Evolutionary conservation across 345 rosid species (phyloP), one percentile per base, ranked within the genome.

Genomic region (Lenwebbia sp.): DNA sequence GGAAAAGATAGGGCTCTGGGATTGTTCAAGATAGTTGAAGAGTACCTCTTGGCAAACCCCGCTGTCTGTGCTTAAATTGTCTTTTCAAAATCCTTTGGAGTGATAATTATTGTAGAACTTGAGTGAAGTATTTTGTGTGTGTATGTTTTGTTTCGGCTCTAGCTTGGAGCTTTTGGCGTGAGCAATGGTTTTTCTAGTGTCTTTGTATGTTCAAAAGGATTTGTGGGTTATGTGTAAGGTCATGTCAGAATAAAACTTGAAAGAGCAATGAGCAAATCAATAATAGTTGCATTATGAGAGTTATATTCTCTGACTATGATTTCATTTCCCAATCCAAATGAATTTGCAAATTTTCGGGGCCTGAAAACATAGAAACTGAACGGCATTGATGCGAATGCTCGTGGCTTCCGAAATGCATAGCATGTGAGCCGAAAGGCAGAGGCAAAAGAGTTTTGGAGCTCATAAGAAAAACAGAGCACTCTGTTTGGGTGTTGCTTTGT

Each of bases 11-110:
- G 55, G 83, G 85, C 88, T 28, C 30, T 85, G 55, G 91, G 89
- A 12, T 50, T 89, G 47, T 86, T 44, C 60, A 88, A 86, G 84
- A 87, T 85, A 12, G 53, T 89, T 28, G 91, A 87, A 54, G 89
- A 86, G 5, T 89, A 89, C 86, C 85, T 89, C 30, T 9, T 84
- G 50, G 89, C 91, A 13, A 88, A 89, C 51, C 89, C 88, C 44
- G 86, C 76, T 12, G 76, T 75, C 25, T 89, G 82, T 12, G 50
- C 47, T 23, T 84, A 26, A 87, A 14, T 13, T 37, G 12, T 54
- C 74, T 54, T 21, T 33, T 26, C 50, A 55, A 57, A 57, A 26
- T 25, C 30, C 30, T n/a, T n/a, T 58, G 30, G 65, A n/a, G 33
- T 12, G 33, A 58, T 58, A 2, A 58, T 58, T 14, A 26, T 13